Evolutionary conservation across 192 early-diverging fungal species (phyloP).

Genomic region (Coemansia reversa): DNA sequence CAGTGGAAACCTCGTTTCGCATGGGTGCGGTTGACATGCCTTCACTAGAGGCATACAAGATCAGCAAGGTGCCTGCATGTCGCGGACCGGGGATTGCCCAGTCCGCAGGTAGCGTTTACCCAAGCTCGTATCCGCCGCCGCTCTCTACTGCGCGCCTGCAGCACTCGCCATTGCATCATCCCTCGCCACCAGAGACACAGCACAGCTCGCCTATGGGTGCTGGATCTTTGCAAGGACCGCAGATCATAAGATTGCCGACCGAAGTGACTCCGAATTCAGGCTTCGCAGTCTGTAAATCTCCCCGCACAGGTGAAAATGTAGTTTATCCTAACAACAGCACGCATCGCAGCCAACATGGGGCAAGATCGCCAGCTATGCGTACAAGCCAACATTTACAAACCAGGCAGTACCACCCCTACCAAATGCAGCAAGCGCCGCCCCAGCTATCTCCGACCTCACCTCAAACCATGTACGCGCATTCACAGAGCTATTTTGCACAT

Average conservation of each 20-base stretch:
- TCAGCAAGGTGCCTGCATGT: constrained; percentile 11
- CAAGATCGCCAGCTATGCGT: constrained; percentile 23
- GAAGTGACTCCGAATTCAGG: constrained; percentile 13
- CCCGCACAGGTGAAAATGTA: constrained; percentile 18
- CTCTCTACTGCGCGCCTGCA: constrained; percentile 37
- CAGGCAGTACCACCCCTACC: constrained; percentile 25
- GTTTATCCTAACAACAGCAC: constrained; percentile 7
- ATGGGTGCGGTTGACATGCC: constrained; percentile 18
- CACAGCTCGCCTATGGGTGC: constrained; percentile 27
- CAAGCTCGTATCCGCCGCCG: constrained; percentile 30
- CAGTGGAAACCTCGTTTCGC: constrained; percentile 21
- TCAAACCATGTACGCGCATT: constrained; percentile 20
- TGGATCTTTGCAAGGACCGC: constrained; percentile 9
- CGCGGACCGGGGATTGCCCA: background rate
- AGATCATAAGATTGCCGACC: constrained; percentile 8
- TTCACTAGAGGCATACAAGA: constrained; percentile 37
- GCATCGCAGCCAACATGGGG: constrained; percentile 10
- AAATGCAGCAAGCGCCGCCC: constrained; percentile 10
- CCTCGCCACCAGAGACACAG: constrained; percentile 36
- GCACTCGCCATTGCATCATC: constrained; percentile 19
- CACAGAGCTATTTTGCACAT: constrained; percentile 34
- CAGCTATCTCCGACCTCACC: constrained; percentile 24
- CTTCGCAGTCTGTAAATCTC: constrained; percentile 7
- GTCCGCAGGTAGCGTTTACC: background rate
- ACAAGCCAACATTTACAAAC: constrained; percentile 9